Base-by-base conservation (phyloP, 2,329 filamentous ascomycete species). In the Periglandula ipomoeae region DNA sequence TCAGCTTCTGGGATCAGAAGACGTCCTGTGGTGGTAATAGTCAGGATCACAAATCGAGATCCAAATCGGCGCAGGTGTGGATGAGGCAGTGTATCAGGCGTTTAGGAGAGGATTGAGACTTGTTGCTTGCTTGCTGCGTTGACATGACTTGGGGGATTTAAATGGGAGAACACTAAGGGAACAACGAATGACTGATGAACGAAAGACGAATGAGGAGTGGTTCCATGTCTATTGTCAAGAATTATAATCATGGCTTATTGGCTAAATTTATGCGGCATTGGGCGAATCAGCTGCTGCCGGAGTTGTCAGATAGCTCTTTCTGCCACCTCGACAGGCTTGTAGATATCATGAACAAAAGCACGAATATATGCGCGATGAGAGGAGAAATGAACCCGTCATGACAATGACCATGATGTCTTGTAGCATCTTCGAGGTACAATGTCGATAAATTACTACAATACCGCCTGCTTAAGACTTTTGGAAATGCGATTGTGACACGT, bases 31-130 rank as follows among this genome's bases (percentile, higher is more conserved):
- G n/a, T n/a, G n/a, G n/a, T n/a, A n/a, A n/a, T n/a, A n/a, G n/a
- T n/a, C n/a, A n/a, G n/a, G n/a, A n/a, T n/a, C n/a, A n/a, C n/a
- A n/a, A n/a, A n/a, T n/a, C n/a, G n/a, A n/a, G 26, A 17, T 19
- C 46, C 10, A 52, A 49, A 53, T 55, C 53, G 50, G 51, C 57
- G 59, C 53, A 59, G 55, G 51, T 52, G 58, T 53, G 54, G 49
- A 57, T 54, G 56, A 57, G 35, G 52, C 50, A 42, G 51, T 61
- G 53, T 60, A 57, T 52, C 52, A 54, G 59, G 57, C 58, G 57
- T 60, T 63, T 44, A 42, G 40, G 38, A 55, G 24, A 30, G 40
- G 17, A 34, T 39, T 39, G 10, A 24, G 34, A 32, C 5, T 13
- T 44, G 22, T 39, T 34, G 10, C 20, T 23, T 30, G 15, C 7